Evolutionary conservation across 2,329 filamentous ascomycete species (phyloP).

Genomic region (Macroventuria anomochaeta): DNA sequence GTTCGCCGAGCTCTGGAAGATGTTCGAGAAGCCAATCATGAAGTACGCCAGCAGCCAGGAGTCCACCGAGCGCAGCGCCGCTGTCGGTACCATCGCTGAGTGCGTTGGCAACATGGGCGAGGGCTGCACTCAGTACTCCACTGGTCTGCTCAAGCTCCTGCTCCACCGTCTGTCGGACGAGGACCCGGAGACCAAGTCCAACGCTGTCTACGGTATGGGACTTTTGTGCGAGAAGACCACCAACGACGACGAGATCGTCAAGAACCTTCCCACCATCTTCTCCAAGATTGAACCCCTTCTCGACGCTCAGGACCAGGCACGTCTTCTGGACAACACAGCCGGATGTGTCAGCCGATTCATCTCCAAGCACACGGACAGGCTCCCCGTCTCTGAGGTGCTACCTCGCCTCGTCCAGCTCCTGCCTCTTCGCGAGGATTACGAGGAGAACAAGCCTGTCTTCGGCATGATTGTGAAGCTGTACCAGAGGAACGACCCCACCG

Average conservation of each 20-base stretch:
- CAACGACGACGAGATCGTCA: constrained; percentile 74
- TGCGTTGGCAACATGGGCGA: constrained; percentile 83
- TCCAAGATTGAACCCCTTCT: constrained; percentile 86
- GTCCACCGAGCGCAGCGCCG: constrained; percentile 83
- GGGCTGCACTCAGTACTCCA: constrained; percentile 82
- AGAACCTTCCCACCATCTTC: constrained; percentile 78
- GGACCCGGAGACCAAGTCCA: constrained; percentile 91
- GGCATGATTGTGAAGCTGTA: constrained; percentile 89
- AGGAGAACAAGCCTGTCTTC: constrained; percentile 95
- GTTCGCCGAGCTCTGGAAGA: constrained; percentile 91
- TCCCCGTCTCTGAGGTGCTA: constrained; percentile 81
- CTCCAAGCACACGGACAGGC: constrained; percentile 80
- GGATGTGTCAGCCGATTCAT: constrained; percentile 94
- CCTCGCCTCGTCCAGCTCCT: constrained; percentile 79
- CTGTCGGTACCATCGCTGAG: constrained; percentile 91
- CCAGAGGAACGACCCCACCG: constrained; percentile 70
- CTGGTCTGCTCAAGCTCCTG: constrained; percentile 76
- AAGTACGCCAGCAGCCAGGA: constrained; percentile 88
- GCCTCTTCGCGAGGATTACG: constrained; percentile 89
- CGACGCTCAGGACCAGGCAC: constrained; percentile 75
- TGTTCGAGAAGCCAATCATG: constrained; percentile 90
- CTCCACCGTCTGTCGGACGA: constrained; percentile 88
- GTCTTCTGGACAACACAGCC: constrained; percentile 89
- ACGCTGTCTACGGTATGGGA: constrained; percentile 90
- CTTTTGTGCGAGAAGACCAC: constrained; percentile 82